Percentiles rank a stretch among this genome's conserved stretches.
Evolutionary conservation across 2,329 filamentous ascomycete genomes (phyloP).

Genomic region (Sarocladium brachiariae): DNA sequence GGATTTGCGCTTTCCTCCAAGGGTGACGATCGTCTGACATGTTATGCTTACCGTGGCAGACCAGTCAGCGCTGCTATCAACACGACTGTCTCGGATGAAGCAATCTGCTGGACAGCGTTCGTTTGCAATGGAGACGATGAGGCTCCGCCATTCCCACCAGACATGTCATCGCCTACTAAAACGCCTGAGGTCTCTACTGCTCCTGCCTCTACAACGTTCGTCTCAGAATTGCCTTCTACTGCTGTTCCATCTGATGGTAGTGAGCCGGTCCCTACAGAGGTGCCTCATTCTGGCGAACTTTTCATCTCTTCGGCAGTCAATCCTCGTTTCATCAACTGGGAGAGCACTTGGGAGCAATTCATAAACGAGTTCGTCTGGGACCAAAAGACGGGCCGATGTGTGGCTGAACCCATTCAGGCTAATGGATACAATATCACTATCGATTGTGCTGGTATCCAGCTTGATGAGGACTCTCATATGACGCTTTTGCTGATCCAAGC

Average conservation of each 20-base stretch:
- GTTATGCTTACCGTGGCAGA: slow-evolving; percentile 35
- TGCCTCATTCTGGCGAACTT: slow-evolving; percentile 23
- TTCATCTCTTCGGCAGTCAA: slow-evolving; percentile 26
- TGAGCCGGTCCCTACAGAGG: slow-evolving; percentile 23
- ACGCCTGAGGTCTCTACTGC: slow-evolving; percentile 25
- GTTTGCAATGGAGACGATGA: slow-evolving; percentile 31
- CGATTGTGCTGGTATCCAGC: slow-evolving; percentile 29
- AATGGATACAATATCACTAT: slow-evolving; percentile 30
- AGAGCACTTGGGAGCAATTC: slow-evolving; percentile 30
- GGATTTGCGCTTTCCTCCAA: slow-evolving; percentile 33
- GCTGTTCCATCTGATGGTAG: slow-evolving; percentile 19
- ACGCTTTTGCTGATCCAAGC: slow-evolving; percentile 33
- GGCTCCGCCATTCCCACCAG: slow-evolving; percentile 26
- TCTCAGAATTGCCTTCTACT: slow-evolving; percentile 19
- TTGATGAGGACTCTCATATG: slow-evolving; percentile 32
- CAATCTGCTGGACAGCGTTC: slow-evolving; percentile 34
- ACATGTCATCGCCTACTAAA: slow-evolving; percentile 29
- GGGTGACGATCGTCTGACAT: slow-evolving; percentile 31
- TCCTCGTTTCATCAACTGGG: slow-evolving; percentile 34
- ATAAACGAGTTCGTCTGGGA: slow-evolving; percentile 35
- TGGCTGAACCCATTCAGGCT: slow-evolving; percentile 24
- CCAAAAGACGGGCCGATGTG: slow-evolving; percentile 27
- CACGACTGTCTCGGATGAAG: slow-evolving; percentile 29
- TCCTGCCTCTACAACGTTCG: slow-evolving; percentile 26
- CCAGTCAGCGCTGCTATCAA: slow-evolving; percentile 32